phyloP scores from a whole-genome alignment of 2,329 filamentous ascomycete genomes.

The Penicillium glabrum region DNA sequence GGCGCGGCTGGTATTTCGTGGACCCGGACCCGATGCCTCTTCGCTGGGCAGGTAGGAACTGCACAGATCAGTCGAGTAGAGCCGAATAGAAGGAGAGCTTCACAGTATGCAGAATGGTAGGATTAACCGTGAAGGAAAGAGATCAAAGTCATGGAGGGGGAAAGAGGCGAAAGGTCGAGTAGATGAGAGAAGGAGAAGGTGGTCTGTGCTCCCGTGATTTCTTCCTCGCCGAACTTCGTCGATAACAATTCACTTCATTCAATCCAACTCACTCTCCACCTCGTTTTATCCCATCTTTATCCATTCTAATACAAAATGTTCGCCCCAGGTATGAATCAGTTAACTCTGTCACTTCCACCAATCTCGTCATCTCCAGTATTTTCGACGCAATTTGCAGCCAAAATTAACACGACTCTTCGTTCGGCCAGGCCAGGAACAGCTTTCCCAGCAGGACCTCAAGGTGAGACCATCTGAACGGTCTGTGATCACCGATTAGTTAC shows the following conservation, averaged over 20 bases:
- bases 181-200: slow-evolving; percentile 22
- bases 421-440: slow-evolving; percentile 42
- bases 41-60: slow-evolving; percentile 1
- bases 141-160: slow-evolving; percentile 3
- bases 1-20: slow-evolving; percentile 11
- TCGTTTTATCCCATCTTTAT: slow-evolving; percentile 8
- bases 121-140: not conserved
- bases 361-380: not conserved
- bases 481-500: not conserved
- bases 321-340: slow-evolving; percentile 29
- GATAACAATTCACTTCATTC: not conserved
- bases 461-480: slow-evolving; percentile 24
- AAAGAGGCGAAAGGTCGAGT: slow-evolving; percentile 13
- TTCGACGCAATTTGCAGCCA: not conserved
- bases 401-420: not conserved
- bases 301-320: slow-evolving; percentile 26
- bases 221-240: slow-evolving; percentile 11
- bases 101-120: not conserved
- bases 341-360: not conserved
- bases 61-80: not conserved
- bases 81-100: not conserved
- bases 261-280: not conserved
- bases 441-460: slow-evolving; percentile 48
- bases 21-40: slow-evolving; percentile 8
- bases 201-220: slow-evolving; percentile 30